A percentile compares a stretch with the other conserved stretches of the same genome.
These are phyloP conservation scores for Apiospora aurea DNA, from an alignment of 2,329 filamentous ascomycete genomes.

Conservation along the genomic window DNA sequence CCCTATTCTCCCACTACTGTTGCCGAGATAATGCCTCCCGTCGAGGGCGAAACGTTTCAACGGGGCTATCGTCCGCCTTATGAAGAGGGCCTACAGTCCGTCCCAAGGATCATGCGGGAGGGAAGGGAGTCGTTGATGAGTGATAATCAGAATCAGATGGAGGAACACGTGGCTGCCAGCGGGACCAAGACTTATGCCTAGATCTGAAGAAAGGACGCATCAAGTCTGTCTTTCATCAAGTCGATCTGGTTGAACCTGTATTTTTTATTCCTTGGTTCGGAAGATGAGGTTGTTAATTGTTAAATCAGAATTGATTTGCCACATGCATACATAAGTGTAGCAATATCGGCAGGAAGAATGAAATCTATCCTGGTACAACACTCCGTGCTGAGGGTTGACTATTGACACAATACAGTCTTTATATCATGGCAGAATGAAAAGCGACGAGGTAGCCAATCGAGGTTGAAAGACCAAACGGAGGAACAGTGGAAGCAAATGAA, in stretches of 20 bases:
- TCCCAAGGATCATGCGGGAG: background rate
- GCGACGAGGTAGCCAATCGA: background rate
- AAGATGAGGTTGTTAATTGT: no score
- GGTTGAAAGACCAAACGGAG: background rate
- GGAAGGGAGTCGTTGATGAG: slow-evolving; percentile 3
- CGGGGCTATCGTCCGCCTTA: background rate
- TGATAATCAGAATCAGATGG: slow-evolving; percentile 1
- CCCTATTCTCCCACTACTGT: background rate
- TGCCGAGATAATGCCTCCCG: background rate
- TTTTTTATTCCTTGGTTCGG: no score
- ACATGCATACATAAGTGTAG: no score
- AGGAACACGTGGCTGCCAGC: background rate
- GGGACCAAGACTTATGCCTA: background rate
- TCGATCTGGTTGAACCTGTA: background rate
- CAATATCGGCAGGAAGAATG: no score
- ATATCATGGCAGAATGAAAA: no score
- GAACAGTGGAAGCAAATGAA: background rate
- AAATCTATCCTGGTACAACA: no score
- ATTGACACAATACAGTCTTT: no score
- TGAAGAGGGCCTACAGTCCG: background rate
- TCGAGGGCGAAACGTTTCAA: background rate
- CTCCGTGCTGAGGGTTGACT: no score
- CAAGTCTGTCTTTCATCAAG: background rate
- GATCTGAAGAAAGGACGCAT: background rate
- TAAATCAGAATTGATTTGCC: background rate